Conservation (phyloP, 495 filamentous ascomycete species). For the Aspergillus carlsbadensis region DNA sequence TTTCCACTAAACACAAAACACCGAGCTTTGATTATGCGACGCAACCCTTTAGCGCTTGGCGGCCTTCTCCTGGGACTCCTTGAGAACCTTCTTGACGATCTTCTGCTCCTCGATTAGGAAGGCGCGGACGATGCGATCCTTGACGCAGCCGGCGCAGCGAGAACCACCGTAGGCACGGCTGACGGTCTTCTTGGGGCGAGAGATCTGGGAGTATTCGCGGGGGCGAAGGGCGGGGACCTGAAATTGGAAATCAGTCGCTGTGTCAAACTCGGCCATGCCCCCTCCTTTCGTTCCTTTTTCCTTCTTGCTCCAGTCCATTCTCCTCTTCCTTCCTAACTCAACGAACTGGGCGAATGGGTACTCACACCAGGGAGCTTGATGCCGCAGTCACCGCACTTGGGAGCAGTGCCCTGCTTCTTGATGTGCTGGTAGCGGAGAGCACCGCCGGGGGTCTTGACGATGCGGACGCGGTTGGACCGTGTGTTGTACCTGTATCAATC, state of each 20-base stretch:
- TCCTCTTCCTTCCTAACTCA: not conserved
- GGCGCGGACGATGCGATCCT: constrained; percentile 93
- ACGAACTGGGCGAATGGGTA: constrained; percentile 31
- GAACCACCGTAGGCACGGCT: constrained; percentile 97
- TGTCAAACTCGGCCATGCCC: not conserved
- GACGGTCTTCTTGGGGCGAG: constrained; percentile 97
- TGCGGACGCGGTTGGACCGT: constrained; percentile 91
- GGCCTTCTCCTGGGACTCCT: constrained; percentile 84
- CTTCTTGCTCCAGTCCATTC: not conserved
- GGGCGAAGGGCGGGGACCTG: constrained; percentile 96
- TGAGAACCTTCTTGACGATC: constrained; percentile 99
- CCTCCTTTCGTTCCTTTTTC: not conserved
- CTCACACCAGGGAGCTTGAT: constrained; percentile 92
- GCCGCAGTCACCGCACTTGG: constrained; percentile 99
- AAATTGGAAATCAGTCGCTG: constrained; percentile 20
- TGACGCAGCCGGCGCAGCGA: constrained; percentile 96
- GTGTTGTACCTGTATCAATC: constrained; percentile 79
- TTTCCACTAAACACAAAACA: constrained; percentile 42
- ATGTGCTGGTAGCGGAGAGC: constrained; percentile 93
- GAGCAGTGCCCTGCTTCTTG: constrained; percentile 95
- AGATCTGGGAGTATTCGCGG: constrained; percentile 93
- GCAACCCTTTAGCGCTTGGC: constrained; percentile 49
- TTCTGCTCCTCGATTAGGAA: constrained; percentile 99
- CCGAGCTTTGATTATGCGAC: constrained; percentile 32
- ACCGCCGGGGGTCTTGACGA: constrained; percentile 95